Conservation (phyloP, 2,329 filamentous ascomycete species). For the Trichoderma koningii region DNA sequence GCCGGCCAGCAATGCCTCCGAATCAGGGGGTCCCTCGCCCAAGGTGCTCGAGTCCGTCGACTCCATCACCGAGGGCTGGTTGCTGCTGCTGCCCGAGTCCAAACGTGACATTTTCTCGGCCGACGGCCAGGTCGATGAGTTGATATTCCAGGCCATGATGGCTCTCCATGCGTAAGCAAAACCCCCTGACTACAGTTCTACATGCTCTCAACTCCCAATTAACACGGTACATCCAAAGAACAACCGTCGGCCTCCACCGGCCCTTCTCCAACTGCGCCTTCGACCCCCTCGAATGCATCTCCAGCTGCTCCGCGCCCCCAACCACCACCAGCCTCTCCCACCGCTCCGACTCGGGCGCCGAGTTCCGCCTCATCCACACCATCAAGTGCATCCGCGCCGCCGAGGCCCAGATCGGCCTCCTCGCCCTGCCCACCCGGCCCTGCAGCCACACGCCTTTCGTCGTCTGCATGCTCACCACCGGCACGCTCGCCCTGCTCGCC, state of each 20-base stretch:
- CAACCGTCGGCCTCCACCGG: constrained; percentile 42
- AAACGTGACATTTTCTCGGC: constrained; percentile 39
- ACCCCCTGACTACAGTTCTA: neutral
- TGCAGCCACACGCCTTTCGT: constrained; percentile 45
- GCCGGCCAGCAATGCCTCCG: constrained; percentile 27
- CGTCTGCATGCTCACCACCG: constrained; percentile 46
- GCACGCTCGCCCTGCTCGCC: constrained; percentile 41
- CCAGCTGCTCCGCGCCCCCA: constrained; percentile 40
- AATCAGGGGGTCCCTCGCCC: constrained; percentile 29
- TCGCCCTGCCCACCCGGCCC: constrained; percentile 40
- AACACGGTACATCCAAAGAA: constrained; percentile 27
- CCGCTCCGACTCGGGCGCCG: constrained; percentile 26
- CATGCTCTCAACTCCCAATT: neutral
- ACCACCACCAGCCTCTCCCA: constrained; percentile 13
- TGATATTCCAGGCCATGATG: constrained; percentile 82
- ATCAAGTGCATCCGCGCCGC: constrained; percentile 42
- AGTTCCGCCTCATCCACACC: constrained; percentile 43
- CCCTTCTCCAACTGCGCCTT: constrained; percentile 45
- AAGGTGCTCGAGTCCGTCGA: constrained; percentile 41
- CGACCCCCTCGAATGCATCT: constrained; percentile 43
- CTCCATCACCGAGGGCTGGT: constrained; percentile 43
- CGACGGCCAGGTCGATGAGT: constrained; percentile 59
- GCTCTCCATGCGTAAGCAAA: constrained; percentile 56
- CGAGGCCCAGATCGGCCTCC: constrained; percentile 43
- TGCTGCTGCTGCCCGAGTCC: constrained; percentile 41